Evolutionary conservation across 2,329 filamentous ascomycete species (phyloP).

Genomic region (Fusarium avenaceum): DNA sequence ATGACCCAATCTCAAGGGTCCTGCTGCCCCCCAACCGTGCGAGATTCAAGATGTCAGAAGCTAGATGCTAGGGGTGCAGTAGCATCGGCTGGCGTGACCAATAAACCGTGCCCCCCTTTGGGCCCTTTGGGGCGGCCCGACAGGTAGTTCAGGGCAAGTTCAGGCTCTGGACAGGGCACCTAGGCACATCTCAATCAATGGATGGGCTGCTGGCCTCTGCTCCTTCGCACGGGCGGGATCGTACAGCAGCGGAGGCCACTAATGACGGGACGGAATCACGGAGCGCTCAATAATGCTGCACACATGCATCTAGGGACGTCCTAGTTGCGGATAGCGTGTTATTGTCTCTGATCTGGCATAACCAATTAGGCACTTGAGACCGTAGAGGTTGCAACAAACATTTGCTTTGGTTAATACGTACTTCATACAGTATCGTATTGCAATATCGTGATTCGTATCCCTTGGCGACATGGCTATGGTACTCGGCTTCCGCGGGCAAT

Average conservation of each 20-base stretch:
- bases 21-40: constrained; percentile 38
- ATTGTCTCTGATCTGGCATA: neutral
- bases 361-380: constrained; percentile 10
- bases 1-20: constrained; percentile 8
- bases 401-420: neutral
- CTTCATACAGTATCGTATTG: neutral
- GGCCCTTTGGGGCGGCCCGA: constrained; percentile 20
- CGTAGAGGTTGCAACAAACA: constrained; percentile 23
- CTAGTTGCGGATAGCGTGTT: constrained; percentile 8
- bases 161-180: no score
- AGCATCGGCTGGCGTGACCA: constrained; percentile 28
- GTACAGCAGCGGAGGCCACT: constrained; percentile 35
- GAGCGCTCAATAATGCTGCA: constrained; percentile 26
- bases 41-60: constrained; percentile 7
- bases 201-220: neutral
- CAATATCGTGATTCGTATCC: constrained; percentile 1
- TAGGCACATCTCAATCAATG: neutral
- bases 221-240: constrained; percentile 41
- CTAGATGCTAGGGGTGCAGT: constrained; percentile 12
- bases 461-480: neutral
- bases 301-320: neutral
- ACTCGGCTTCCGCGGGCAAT: constrained; percentile 16
- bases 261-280: constrained; percentile 41
- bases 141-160: constrained; percentile 7
- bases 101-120: constrained; percentile 31